Percentiles rank a stretch among this genome's conserved stretches.
These are phyloP conservation scores for Mariannaea elegans DNA, from an alignment of 2,329 filamentous ascomycete genomes.

Conservation along the genomic window DNA sequence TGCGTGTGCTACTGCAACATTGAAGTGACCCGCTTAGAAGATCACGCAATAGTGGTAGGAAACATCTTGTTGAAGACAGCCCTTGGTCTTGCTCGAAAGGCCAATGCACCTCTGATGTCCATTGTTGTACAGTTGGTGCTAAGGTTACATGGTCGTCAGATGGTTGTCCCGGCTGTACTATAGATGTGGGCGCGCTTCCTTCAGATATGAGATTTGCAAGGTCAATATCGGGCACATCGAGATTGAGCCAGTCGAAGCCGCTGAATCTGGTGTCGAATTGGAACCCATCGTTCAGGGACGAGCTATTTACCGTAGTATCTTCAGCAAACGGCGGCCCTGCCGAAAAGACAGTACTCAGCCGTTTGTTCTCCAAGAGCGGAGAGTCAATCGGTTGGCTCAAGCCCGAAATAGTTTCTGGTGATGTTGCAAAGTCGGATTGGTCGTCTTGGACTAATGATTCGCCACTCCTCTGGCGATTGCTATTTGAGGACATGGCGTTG, in stretches of 20 bases:
- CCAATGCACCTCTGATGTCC: slow-evolving; percentile 20
- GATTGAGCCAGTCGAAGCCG: slow-evolving; percentile 36
- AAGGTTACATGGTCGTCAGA: not conserved
- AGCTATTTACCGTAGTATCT: not conserved
- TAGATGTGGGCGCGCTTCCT: not conserved
- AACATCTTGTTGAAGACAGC: slow-evolving; percentile 13
- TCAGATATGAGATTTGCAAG: slow-evolving; percentile 2
- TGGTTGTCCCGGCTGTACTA: not conserved
- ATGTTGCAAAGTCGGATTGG: not conserved
- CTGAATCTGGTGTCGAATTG: slow-evolving; percentile 25
- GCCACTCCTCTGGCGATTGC: not conserved
- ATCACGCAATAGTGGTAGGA: slow-evolving; percentile 32
- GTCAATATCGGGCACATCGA: slow-evolving; percentile 24
- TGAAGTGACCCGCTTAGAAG: slow-evolving; percentile 22
- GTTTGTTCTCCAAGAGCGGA: slow-evolving; percentile 2
- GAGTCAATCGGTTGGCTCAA: slow-evolving; percentile 11
- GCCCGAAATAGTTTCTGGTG: not conserved
- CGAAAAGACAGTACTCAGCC: slow-evolving; percentile 15
- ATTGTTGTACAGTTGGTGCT: slow-evolving; percentile 3
- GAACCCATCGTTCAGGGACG: not conserved
- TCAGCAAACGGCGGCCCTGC: not conserved
- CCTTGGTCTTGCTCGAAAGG: slow-evolving; percentile 34
- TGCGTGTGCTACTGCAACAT: not conserved
- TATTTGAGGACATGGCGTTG: not conserved
- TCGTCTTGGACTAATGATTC: not conserved